Evolutionary conservation across 257 asterid genomes (phyloP), one percentile per base, ranked within the genome.

Genomic region (Leptodermis oblonga): DNA sequence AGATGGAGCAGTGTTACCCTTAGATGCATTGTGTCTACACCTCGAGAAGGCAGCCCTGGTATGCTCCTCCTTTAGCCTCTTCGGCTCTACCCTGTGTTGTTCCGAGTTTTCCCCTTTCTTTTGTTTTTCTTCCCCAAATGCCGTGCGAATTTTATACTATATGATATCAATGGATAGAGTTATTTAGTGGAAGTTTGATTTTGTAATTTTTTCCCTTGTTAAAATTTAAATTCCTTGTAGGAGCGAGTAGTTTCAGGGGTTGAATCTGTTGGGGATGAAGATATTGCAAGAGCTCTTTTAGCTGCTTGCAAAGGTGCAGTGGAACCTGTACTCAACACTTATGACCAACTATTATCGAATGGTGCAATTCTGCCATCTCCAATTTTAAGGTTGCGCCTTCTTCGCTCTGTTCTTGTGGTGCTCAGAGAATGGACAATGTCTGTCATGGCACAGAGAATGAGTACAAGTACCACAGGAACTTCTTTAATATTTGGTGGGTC

Each of bases 371-470:
- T 94, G 73, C 88, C 93, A 7, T 80, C 95, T 58, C 89, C 97
- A 30, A 78, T 48, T 76, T 68, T 94, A 68, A 82, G 92, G 80
- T 76, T 91, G 70, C 95, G 98, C 45, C 90, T 91, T 64, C 95
- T 92, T 43, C 84, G 93, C 25, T 90, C 98, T 1, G 98, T 90
- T 51, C 86, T 93, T 59, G 85, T 81, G 61, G 80, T 93, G 17
- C 94, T 93, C 66, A 88, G 96, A 62, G 97, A 90, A 81, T 87
- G 97, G 97, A 79, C 98, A 25, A 85, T 86, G 88, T 84, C 97
- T 2, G 66, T 82, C 68, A 77, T 87, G 46, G 96, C 95, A 36
- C 86, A 83, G 79, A 82, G 74, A 77, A 89, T 84, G 92, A 92
- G 91, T 58, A 92, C 97, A 51, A 92, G 88, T 78, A 59, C 86